phyloP scores from a whole-genome alignment of 139 green algal species.

The Picocystis salinarum region DNA sequence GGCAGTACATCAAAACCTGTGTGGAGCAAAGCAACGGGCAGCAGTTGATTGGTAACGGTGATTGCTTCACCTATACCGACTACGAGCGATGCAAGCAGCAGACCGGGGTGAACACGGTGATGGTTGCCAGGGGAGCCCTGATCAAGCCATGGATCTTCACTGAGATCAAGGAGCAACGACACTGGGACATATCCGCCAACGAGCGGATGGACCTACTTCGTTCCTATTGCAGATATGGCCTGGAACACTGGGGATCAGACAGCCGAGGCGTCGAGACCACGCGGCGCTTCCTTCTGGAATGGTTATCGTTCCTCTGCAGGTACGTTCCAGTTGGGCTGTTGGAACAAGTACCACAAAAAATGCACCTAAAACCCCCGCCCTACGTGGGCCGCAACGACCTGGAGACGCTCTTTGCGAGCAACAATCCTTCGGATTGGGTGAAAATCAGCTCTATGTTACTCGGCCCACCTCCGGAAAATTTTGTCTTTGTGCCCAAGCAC shows the following conservation, averaged over 20 bases:
- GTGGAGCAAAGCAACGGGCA: constrained; percentile 27
- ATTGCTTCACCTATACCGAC: constrained; percentile 63
- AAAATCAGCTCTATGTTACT: constrained; percentile 80
- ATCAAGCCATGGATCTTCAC: constrained; percentile 98
- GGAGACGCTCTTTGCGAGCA: constrained; percentile 58
- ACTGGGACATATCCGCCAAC: constrained; percentile 80
- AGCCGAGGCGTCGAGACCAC: constrained; percentile 71
- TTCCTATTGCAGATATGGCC: constrained; percentile 40
- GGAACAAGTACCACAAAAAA: constrained; percentile 46
- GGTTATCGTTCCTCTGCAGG: constrained; percentile 75
- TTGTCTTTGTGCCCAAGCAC: constrained; percentile 59
- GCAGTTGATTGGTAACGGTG: constrained; percentile 67
- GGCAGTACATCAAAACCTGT: constrained; percentile 35
- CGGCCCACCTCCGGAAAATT: constrained; percentile 28
- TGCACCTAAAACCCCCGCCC: constrained; percentile 50
- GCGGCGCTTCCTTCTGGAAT: constrained; percentile 86
- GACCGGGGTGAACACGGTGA: constrained; percentile 38
- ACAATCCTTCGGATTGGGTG: constrained; percentile 39
- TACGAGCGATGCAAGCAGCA: constrained; percentile 29
- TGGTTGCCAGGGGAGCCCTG: constrained; percentile 80
- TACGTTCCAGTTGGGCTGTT: constrained; percentile 90
- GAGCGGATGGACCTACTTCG: constrained; percentile 81
- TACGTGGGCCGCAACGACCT: constrained; percentile 52
- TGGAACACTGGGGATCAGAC: constrained; percentile 92
- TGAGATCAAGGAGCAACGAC: constrained; percentile 80